A percentile compares a stretch with the other conserved stretches of the same genome.
Conservation (phyloP, 2,329 filamentous ascomycete genomes). For the Passalora sequoiae region DNA sequence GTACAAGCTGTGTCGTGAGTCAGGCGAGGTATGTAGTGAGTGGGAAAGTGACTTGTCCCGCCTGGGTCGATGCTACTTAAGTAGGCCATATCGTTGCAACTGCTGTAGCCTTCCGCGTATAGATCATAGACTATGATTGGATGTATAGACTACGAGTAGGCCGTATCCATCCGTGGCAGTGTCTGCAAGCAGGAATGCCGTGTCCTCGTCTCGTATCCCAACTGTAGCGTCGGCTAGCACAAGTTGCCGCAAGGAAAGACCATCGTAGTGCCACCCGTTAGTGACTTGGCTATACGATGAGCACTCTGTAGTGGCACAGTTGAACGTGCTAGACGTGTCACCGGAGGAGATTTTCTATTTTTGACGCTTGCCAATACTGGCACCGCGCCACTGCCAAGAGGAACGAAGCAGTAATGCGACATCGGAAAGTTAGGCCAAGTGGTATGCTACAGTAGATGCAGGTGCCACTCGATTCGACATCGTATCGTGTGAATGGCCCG, state of each 20-base stretch:
- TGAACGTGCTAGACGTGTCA: background rate
- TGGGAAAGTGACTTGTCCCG: background rate
- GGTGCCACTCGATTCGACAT: background rate
- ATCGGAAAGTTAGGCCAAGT: background rate
- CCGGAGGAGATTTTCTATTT: background rate
- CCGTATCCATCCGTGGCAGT: background rate
- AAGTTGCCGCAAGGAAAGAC: background rate
- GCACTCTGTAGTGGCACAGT: background rate
- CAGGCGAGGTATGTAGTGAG: background rate
- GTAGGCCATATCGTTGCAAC: background rate
- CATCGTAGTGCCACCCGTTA: background rate
- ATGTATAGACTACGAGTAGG: background rate
- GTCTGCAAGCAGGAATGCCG: background rate
- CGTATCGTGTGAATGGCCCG: background rate
- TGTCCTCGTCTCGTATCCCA: constrained; percentile 1
- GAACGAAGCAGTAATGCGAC: background rate
- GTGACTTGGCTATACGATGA: background rate
- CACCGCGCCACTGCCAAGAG: no score
- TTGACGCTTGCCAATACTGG: no score
- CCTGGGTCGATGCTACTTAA: background rate
- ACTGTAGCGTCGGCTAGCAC: background rate
- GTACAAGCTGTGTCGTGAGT: background rate
- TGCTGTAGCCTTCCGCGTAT: background rate
- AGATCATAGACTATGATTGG: background rate
- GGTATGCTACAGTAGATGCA: background rate